Percentiles rank a stretch among this genome's conserved stretches.
These are phyloP conservation scores for Lachancea fermentati DNA, from an alignment of 805 yeast genomes.

Conservation along the genomic window DNA sequence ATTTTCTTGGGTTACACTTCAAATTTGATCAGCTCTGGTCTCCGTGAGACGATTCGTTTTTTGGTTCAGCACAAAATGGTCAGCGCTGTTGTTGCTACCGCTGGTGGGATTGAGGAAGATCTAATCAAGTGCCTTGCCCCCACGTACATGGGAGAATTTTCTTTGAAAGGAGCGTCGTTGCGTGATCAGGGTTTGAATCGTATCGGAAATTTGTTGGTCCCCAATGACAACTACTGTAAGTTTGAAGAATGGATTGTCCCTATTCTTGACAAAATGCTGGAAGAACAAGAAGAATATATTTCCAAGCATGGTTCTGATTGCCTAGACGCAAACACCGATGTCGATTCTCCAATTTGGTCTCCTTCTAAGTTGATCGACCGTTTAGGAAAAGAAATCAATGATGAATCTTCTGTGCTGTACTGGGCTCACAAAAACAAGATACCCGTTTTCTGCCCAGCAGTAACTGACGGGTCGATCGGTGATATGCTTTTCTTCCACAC, in stretches of 20 bases:
- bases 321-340: slow-evolving; percentile 46
- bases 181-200: slow-evolving; percentile 97
- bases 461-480: slow-evolving; percentile 97
- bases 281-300: slow-evolving; percentile 77
- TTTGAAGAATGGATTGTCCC: slow-evolving; percentile 99
- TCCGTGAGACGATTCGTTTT: slow-evolving; percentile 83
- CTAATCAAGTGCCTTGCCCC: slow-evolving; percentile 94
- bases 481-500: slow-evolving; percentile 99
- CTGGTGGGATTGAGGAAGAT: slow-evolving; percentile 98
- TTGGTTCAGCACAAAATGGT: slow-evolving; percentile 93
- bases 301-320: slow-evolving; percentile 45
- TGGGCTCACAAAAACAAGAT: slow-evolving; percentile 98
- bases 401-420: slow-evolving; percentile 87
- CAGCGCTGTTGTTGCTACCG: slow-evolving; percentile 92
- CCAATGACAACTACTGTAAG: slow-evolving; percentile 94
- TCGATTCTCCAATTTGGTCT: slow-evolving; percentile 69
- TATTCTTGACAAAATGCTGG: slow-evolving; percentile 74
- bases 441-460: slow-evolving; percentile 95
- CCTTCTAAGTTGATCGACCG: slow-evolving; percentile 91
- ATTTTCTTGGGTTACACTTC: slow-evolving; percentile 96
- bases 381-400: slow-evolving; percentile 90
- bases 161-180: slow-evolving; percentile 70
- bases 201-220: slow-evolving; percentile 94
- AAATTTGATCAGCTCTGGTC: slow-evolving; percentile 89
- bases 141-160: slow-evolving; percentile 88